Percentiles rank a stretch among this genome's conserved stretches.
Conservation (phyloP, 148 eudicot species). For the Oxyria digyna region DNA sequence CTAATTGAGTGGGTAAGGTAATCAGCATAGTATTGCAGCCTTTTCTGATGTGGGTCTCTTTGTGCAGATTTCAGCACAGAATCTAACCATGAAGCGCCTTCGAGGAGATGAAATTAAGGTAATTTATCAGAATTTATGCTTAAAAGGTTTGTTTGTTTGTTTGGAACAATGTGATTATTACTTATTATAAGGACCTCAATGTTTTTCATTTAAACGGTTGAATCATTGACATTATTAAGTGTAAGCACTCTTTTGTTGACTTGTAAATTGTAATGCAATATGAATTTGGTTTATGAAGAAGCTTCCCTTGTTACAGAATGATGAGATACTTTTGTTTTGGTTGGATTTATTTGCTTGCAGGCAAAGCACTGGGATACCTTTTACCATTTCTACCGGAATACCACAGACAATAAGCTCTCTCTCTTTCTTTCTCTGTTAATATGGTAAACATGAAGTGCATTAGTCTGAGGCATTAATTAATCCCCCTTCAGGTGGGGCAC, state of each 20-base stretch:
- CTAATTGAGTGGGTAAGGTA: background rate
- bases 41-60: slow-evolving; percentile 14
- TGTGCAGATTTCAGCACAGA: slow-evolving; percentile 76
- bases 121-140: background rate
- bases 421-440: background rate
- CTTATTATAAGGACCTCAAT: no score
- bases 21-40: background rate
- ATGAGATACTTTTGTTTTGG: background rate
- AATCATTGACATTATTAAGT: no score
- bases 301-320: background rate
- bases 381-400: slow-evolving; percentile 84
- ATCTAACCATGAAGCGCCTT: slow-evolving; percentile 82
- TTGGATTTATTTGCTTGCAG: slow-evolving; percentile 28
- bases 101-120: slow-evolving; percentile 94
- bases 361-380: slow-evolving; percentile 92
- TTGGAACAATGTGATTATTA: no score
- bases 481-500: slow-evolving; percentile 69
- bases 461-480: no score
- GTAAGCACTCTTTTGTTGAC: no score
- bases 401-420: slow-evolving; percentile 86
- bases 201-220: no score
- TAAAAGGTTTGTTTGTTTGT: no score
- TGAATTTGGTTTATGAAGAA: background rate
- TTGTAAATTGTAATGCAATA: background rate
- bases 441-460: background rate